phyloP scores from a whole-genome alignment of 257 asterid species.

The Nicotiana otophora region DNA sequence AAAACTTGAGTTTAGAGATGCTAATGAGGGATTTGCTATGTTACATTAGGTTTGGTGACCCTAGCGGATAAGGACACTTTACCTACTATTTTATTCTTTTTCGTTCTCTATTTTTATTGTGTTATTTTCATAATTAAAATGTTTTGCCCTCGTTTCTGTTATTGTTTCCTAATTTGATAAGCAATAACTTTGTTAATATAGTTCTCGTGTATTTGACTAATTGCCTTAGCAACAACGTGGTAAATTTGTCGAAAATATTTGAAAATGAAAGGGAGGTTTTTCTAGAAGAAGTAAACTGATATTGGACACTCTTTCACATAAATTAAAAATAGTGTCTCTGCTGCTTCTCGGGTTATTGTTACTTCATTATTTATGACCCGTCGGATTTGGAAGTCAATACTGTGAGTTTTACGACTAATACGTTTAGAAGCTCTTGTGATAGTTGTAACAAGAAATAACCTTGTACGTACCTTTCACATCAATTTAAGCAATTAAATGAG shows the following conservation, averaged over 20 bases:
- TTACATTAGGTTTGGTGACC: neutral
- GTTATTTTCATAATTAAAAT: neutral
- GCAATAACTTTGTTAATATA: neutral
- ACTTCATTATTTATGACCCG: neutral
- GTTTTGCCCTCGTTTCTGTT: neutral
- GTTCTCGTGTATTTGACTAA: neutral
- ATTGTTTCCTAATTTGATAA: neutral
- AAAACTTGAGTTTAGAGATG: neutral
- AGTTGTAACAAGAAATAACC: neutral
- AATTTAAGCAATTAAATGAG: neutral
- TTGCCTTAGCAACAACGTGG: neutral
- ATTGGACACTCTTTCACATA: neutral
- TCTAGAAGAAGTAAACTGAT: neutral
- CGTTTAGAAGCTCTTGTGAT: neutral
- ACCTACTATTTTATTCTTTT: neutral
- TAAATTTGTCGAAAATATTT: neutral
- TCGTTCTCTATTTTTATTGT: neutral
- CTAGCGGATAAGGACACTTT: neutral
- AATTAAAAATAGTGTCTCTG: neutral
- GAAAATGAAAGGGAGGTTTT: neutral
- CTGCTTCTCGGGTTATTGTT: too few species aligned
- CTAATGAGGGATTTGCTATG: neutral
- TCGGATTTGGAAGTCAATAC: neutral
- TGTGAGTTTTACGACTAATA: neutral
- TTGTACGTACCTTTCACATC: neutral